These are phyloP conservation scores for Acanthamoeba culbertsoni DNA, from an alignment of 208 protist species.

Conservation along the genomic window DNA sequence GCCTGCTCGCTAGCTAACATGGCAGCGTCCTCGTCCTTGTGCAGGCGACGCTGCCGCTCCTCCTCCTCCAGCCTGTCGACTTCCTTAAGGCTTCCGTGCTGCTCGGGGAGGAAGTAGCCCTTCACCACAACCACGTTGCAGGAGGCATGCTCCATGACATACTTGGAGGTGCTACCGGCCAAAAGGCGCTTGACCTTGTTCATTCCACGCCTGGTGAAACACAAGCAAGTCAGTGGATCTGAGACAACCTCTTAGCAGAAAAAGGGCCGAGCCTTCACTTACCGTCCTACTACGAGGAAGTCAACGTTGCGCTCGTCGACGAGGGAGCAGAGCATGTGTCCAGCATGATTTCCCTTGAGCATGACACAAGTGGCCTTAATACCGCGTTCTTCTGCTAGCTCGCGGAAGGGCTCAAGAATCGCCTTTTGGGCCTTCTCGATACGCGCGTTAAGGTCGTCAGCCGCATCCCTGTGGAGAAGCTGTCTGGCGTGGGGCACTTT, in stretches of 20 bases:
- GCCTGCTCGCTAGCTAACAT: background rate
- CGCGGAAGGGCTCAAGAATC: constrained; percentile 22
- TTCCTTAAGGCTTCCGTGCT: constrained; percentile 8
- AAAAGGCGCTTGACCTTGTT: constrained; percentile 27
- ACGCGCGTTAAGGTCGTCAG: background rate
- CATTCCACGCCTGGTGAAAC: background rate
- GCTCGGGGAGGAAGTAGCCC: constrained; percentile 48
- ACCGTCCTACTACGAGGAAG: constrained; percentile 50
- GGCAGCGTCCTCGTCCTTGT: background rate
- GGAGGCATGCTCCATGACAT: constrained; percentile 41
- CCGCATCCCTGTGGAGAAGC: background rate
- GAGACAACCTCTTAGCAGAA: background rate
- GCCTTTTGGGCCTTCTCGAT: constrained; percentile 14
- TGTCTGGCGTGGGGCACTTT: background rate
- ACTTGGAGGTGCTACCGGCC: constrained; percentile 36
- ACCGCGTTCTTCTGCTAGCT: background rate
- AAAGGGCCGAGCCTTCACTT: background rate
- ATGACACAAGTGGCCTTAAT: constrained; percentile 28
- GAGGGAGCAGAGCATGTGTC: background rate
- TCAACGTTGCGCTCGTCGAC: constrained; percentile 6
- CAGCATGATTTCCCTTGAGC: constrained; percentile 29
- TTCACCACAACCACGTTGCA: constrained; percentile 62
- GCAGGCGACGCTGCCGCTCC: background rate
- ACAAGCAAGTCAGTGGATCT: background rate
- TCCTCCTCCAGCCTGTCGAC: constrained; percentile 14